Evolutionary conservation across 306 rosid genomes (phyloP), one percentile per base, ranked within the genome.

Genomic region (Medicago ruthenica): DNA sequence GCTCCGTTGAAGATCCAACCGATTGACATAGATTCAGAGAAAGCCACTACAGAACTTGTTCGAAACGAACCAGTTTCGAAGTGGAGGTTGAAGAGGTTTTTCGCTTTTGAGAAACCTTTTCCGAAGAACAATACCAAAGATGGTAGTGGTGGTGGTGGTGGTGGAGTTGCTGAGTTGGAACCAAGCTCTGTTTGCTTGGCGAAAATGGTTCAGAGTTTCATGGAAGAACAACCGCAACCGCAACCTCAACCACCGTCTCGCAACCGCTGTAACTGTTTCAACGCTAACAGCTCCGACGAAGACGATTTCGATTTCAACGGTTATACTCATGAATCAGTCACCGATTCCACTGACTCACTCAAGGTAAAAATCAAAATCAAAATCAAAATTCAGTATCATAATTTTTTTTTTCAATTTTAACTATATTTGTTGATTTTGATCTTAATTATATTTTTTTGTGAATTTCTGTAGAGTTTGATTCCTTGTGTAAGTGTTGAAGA

Each of bases 1-100:
- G 93, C 95, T 81, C 92, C 97, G 76, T 81, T 92, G 97, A 95
- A 90, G 93, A 89, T 95, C 86, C 97, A 90, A 71, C 99, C 99
- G 0, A 85, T 95, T 22, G 97, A 95, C 60, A 71, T 85, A 63
- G 92, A 95, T 82, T 53, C 90, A 27, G 86, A 83, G 71, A 71
- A 75, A 16, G 76, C 55, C 42, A 27, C 31, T 3, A 88, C 83
- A 57, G 97, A 86, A 61, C 81, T 77, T 50, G 88, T 79, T 59
- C 89, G 96, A 22, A 75, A 69, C 63, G 96, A 95, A 40, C 92
- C 93, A 16, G 90, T 90, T 42, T 57, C 89, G 75, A 95, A 92
- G 77, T 92, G 96, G 42, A 89, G 98, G 36, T 76, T 92, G 36
- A 87, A 83, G 83, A 84, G 92, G 47, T 87, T 92, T 20, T 85